Base-by-base conservation (phyloP, 2,329 filamentous ascomycete genomes). In the Lachnellula subtilissima region DNA sequence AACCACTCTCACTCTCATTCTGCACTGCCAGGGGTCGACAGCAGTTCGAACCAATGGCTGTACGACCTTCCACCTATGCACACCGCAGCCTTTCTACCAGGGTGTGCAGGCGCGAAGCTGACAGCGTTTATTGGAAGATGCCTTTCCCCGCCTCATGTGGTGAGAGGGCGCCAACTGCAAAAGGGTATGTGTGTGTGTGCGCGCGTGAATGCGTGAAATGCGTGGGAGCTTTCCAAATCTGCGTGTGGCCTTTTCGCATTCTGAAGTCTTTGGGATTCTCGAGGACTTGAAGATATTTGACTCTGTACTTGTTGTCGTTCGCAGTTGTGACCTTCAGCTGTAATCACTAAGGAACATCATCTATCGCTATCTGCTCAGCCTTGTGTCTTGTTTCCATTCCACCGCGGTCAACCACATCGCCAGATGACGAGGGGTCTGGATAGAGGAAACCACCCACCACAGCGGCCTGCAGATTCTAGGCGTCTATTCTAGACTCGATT, bases 401-500 rank as follows among this genome's bases (percentile, higher is more conserved):
- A 14, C 37, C 36, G 22, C 22, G 28, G 54, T 61, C 61, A 61
- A 60, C 61, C 57, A 62, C 50, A 55, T 57, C 45, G 40, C 57
- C 50, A 46, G 43, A 43, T 56, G 51, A 48, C 55, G 6, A 22
- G n/a, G 12, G 7, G 11, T 23, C 15, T 12, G 11, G 4, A 12
- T 19, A 11, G 11, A n/a, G n/a, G 42, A 23, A 23, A 5, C 19
- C 25, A 35, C 37, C 8, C 17, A 17, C 36, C 12, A 36, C 23
- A 19, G 37, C 32, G n/a, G 42, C 42, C 50, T 39, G 57, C 63
- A 60, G 59, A 46, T 53, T 55, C 56, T 56, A 52, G 58, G 65
- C 64, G 65, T 65, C 64, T 67, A 67, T 67, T 66, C 65, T 62
- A 40, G 60, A 62, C 60, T 55, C 52, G 39, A 55, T 53, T 54